Evolutionary conservation across 2,329 filamentous ascomycete genomes (phyloP), one percentile per base, ranked within the genome.

Genomic region (Escovopsis sp.): DNA sequence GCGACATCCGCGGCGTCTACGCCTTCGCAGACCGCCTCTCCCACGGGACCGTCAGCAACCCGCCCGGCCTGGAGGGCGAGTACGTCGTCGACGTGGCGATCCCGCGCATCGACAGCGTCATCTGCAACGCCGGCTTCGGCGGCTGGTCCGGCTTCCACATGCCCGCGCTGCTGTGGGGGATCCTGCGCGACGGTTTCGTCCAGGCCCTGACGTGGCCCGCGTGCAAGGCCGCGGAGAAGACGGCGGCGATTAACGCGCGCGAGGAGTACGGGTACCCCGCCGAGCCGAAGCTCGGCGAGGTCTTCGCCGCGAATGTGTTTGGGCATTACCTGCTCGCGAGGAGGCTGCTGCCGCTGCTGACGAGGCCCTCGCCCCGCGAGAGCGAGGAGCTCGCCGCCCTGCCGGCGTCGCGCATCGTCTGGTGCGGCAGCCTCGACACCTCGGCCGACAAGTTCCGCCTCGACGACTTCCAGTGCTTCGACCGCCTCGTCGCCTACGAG

Each of bases 251-350:
- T 23, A 62, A 60, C 33, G 51, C 60, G 41, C 55, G 56, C 35
- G 37, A 55, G 10, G 39, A 36, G 6, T 55, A 56, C 40, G 46
- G 48, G 37, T 60, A 59, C 37, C 60, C 68, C 12, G 50, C 55
- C 3, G 52, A 55, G 41, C 76, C 79, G 1, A 60, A 63, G 5
- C 61, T 98, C 1, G 87, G 85, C 3, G 69, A 84, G 45, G 75
- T 94, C 14, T 98, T 96, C 54, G 80, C 79, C 53, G 79, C 88
- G 34, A 96, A 96, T 51, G 70, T 94, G 21, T 96, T 98, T 52
- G 90, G 90, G 0, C 90, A 98, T 60, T 96, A 98, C 54, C 61
- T 94, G 49, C 73, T 98, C 17, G 73, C 74, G 13, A 87, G 94
- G 54, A 75, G 79, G 50, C 68, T 96, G 10, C 68, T 80, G 45